Conservation (phyloP, 345 rosid genomes). For the Populus pruinosa region DNA sequence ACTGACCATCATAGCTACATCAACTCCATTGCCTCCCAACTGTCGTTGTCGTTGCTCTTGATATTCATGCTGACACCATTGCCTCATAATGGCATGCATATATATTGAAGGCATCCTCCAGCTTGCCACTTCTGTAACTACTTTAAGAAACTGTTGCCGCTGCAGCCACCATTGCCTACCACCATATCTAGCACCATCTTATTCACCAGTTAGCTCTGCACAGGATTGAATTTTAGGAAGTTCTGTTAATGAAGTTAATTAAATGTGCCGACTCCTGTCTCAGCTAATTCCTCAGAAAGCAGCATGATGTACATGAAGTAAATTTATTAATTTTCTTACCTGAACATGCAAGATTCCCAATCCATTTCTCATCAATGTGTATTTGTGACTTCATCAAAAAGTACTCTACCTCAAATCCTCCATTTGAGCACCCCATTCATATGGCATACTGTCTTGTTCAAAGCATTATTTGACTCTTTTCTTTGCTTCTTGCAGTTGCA, state of each 20-base stretch:
- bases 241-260: not conserved
- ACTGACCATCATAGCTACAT: not conserved
- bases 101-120: not conserved
- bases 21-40: not conserved
- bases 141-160: not conserved
- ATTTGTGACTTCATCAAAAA: not conserved
- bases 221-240: not conserved
- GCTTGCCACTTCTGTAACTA: not conserved
- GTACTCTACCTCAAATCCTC: not conserved
- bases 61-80: not conserved
- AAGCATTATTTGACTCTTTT: not conserved
- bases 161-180: not conserved
- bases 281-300: not conserved
- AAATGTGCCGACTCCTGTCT: not conserved
- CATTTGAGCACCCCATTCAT: not conserved
- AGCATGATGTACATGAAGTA: not conserved
- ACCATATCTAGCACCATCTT: not conserved
- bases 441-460: not conserved
- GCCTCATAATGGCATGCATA: not conserved
- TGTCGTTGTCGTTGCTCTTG: not conserved
- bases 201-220: not conserved
- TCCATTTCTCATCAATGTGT: not conserved
- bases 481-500: slow-evolving; percentile 58
- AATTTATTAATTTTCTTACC: no score
- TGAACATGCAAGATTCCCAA: not conserved